These are phyloP conservation scores for Phytopythium kandeliae DNA, from an alignment of 352 stramenopile species.

Conservation along the genomic window DNA sequence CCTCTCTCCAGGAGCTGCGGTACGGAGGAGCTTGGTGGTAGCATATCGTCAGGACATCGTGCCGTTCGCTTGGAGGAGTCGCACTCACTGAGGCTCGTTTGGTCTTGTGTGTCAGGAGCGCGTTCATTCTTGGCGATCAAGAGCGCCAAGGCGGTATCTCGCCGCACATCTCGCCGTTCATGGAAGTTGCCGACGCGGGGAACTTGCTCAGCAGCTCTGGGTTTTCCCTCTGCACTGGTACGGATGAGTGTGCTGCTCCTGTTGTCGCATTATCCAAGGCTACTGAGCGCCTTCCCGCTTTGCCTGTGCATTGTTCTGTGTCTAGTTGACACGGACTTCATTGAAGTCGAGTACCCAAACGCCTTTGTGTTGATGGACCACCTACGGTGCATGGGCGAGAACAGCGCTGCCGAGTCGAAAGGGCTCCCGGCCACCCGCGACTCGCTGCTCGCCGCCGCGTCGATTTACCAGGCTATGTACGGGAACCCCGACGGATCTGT, in stretches of 20 bases:
- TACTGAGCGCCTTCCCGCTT: not conserved
- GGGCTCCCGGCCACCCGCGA: constrained; percentile 78
- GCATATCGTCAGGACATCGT: too few relatives aligned
- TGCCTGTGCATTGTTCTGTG: not conserved
- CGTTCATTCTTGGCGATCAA: constrained; percentile 94
- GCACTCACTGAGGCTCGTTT: constrained; percentile 2
- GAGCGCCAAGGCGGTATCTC: constrained; percentile 94
- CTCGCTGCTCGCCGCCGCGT: constrained; percentile 90
- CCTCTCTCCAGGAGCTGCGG: constrained; percentile 94
- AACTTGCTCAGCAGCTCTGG: constrained; percentile 89
- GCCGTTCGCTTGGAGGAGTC: not conserved
- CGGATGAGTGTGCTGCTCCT: not conserved
- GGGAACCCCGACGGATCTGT: constrained; percentile 84
- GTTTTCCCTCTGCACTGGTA: constrained; percentile 92
- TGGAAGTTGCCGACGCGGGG: constrained; percentile 94
- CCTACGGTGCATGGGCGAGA: constrained; percentile 94
- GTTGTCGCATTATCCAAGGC: not conserved
- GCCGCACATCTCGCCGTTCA: constrained; percentile 94
- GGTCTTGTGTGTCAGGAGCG: constrained; percentile 44
- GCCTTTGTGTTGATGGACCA: constrained; percentile 96
- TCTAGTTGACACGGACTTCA: constrained; percentile 95
- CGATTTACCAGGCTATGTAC: constrained; percentile 95
- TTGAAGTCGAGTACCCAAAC: constrained; percentile 93
- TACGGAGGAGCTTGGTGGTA: constrained; percentile 23
- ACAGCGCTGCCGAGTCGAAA: constrained; percentile 80